A percentile compares a stretch with the other conserved stretches of the same genome.
Evolutionary conservation across 805 yeast genomes (phyloP).

Genomic region (Starmerella asiatica): DNA sequence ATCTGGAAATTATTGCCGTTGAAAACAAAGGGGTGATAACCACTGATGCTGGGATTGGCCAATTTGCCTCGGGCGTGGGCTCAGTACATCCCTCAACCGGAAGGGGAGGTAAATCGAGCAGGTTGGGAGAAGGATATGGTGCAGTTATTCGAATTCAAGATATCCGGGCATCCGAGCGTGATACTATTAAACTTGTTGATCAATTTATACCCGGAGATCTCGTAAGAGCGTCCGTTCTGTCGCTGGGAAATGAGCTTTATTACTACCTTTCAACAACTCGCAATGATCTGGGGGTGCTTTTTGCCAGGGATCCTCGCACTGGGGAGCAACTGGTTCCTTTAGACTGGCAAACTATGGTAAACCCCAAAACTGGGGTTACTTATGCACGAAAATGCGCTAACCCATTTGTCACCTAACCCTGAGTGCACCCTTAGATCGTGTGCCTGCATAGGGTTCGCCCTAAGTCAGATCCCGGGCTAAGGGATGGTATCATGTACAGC

Average conservation of each 20-base stretch:
- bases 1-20: slow-evolving; percentile 59
- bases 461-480: too few relatives aligned
- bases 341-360: slow-evolving; percentile 93
- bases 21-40: slow-evolving; percentile 47
- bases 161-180: slow-evolving; percentile 81
- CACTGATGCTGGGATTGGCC: slow-evolving; percentile 54
- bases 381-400: slow-evolving; percentile 87
- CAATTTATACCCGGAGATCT: slow-evolving; percentile 87
- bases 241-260: slow-evolving; percentile 87
- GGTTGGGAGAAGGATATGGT: slow-evolving; percentile 71
- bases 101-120: slow-evolving; percentile 30
- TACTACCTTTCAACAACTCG: slow-evolving; percentile 81
- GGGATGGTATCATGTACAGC: too few relatives aligned
- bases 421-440: too few relatives aligned
- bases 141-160: slow-evolving; percentile 81
- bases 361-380: slow-evolving; percentile 55
- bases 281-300: slow-evolving; percentile 86
- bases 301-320: slow-evolving; percentile 56
- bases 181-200: slow-evolving; percentile 63
- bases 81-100: slow-evolving; percentile 22
- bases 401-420: slow-evolving; percentile 34
- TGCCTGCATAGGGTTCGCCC: too few relatives aligned
- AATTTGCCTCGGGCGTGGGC: slow-evolving; percentile 32
- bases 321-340: slow-evolving; percentile 75
- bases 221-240: slow-evolving; percentile 63